Evolutionary conservation across 2,329 filamentous ascomycete species (phyloP).

Genomic region (Pestalotiopsis sp.): DNA sequence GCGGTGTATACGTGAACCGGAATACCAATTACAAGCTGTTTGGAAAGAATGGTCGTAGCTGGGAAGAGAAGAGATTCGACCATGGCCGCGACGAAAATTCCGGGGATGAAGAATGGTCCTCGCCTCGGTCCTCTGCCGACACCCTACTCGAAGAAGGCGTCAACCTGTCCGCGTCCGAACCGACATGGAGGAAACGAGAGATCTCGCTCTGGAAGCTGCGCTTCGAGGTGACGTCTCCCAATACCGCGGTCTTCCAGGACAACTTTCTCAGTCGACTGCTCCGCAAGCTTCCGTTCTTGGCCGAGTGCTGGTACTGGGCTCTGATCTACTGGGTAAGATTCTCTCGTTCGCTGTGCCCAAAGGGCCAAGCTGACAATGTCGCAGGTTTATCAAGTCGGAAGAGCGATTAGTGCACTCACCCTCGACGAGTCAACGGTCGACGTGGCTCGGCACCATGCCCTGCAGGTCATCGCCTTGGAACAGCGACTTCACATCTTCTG

Average conservation of each 20-base stretch:
- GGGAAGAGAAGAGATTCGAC: slow-evolving; percentile 13
- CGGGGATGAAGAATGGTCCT: background rate
- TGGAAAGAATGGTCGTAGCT: background rate
- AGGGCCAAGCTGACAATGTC: background rate
- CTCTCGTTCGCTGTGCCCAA: background rate
- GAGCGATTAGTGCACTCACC: slow-evolving; percentile 71
- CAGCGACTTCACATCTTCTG: slow-evolving; percentile 64
- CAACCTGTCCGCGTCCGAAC: slow-evolving; percentile 26
- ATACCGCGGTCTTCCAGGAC: slow-evolving; percentile 61
- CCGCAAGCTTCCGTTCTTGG: slow-evolving; percentile 69
- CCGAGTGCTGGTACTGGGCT: slow-evolving; percentile 78
- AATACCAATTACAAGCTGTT: slow-evolving; percentile 35
- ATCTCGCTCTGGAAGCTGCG: slow-evolving; percentile 43
- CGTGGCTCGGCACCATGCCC: slow-evolving; percentile 67
- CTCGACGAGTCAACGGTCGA: slow-evolving; percentile 69
- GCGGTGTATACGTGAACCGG: slow-evolving; percentile 46
- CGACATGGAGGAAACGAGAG: slow-evolving; percentile 16
- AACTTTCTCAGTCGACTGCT: slow-evolving; percentile 65
- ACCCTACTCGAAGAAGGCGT: slow-evolving; percentile 51
- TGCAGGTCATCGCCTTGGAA: slow-evolving; percentile 69
- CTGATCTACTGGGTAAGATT: slow-evolving; percentile 72
- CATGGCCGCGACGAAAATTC: background rate
- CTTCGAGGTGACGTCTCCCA: slow-evolving; percentile 57
- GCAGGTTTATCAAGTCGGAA: slow-evolving; percentile 73
- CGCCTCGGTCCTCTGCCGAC: slow-evolving; percentile 28